Percentiles rank a stretch among this genome's conserved stretches.
These are phyloP conservation scores for Nemania sp. DNA, from an alignment of 2,329 filamentous ascomycete species.

Conservation along the genomic window DNA sequence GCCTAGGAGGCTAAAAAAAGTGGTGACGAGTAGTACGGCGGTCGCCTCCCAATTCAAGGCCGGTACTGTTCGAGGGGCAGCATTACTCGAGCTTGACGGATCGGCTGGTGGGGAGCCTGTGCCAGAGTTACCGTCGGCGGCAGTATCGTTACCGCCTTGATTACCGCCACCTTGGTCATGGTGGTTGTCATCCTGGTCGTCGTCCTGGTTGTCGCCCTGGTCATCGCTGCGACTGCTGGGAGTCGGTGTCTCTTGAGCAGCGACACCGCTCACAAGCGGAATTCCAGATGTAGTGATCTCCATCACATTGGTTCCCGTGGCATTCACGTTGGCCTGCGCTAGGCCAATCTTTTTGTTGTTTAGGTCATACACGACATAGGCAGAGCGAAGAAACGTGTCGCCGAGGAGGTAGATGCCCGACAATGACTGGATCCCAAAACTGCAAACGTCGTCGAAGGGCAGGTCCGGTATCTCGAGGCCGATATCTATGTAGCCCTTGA, in stretches of 20 bases:
- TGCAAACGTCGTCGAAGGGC: constrained; percentile 51
- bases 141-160: neutral
- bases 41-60: constrained; percentile 30
- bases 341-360: constrained; percentile 54
- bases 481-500: constrained; percentile 32
- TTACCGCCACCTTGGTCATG: constrained; percentile 12
- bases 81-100: constrained; percentile 16
- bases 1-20: constrained; percentile 35
- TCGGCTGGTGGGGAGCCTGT: neutral
- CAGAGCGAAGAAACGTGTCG: constrained; percentile 51
- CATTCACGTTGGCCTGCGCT: constrained; percentile 56
- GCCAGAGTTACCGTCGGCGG: neutral
- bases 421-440: constrained; percentile 56
- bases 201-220: too few relatives aligned
- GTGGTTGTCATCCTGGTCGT: too few relatives aligned
- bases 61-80: constrained; percentile 25
- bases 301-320: constrained; percentile 48
- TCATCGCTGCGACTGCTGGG: neutral
- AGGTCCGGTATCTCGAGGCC: constrained; percentile 34
- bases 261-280: constrained; percentile 50
- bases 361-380: constrained; percentile 60
- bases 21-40: constrained; percentile 27
- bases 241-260: constrained; percentile 37
- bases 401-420: constrained; percentile 48
- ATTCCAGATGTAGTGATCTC: constrained; percentile 49